Conservation (phyloP, 208 protist species). For the Leishmania tropica region DNA sequence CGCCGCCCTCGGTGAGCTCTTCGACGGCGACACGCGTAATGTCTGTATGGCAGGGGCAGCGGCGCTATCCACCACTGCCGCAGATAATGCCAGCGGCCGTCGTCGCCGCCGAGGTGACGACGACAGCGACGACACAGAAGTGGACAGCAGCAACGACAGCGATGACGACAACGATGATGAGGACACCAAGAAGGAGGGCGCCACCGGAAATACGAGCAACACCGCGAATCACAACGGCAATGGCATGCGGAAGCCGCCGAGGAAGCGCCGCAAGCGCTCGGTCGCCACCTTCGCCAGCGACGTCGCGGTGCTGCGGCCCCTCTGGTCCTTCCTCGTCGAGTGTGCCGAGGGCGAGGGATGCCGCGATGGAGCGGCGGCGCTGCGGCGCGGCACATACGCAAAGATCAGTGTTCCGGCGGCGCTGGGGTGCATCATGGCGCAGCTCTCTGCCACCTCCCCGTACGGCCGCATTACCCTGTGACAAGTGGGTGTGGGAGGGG, state of each 20-base stretch:
- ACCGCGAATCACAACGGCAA: not conserved
- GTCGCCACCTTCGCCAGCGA: conserved; percentile 44
- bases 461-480: conserved; percentile 64
- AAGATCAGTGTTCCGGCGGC: conserved; percentile 50
- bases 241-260: not conserved
- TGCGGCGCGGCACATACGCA: conserved; percentile 48
- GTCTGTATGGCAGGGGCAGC: conserved; percentile 22
- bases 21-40: conserved; percentile 26
- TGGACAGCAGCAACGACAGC: not conserved
- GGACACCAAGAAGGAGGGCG: not conserved
- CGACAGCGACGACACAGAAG: conserved; percentile 2
- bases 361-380: conserved; percentile 33
- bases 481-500: not conserved
- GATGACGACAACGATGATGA: not conserved
- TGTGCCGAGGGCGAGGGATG: conserved; percentile 57
- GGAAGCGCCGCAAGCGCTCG: conserved; percentile 3
- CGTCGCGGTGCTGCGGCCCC: conserved; percentile 44
- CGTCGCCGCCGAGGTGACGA: conserved; percentile 16
- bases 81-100: not conserved
- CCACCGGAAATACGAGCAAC: not conserved
- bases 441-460: conserved; percentile 41
- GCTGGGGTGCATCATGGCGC: conserved; percentile 58
- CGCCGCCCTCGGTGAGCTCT: conserved; percentile 24
- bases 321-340: conserved; percentile 73
- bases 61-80: not conserved